These are phyloP conservation scores for Penicillium bialowiezense DNA, from an alignment of 495 filamentous ascomycete genomes.

Conservation along the genomic window DNA sequence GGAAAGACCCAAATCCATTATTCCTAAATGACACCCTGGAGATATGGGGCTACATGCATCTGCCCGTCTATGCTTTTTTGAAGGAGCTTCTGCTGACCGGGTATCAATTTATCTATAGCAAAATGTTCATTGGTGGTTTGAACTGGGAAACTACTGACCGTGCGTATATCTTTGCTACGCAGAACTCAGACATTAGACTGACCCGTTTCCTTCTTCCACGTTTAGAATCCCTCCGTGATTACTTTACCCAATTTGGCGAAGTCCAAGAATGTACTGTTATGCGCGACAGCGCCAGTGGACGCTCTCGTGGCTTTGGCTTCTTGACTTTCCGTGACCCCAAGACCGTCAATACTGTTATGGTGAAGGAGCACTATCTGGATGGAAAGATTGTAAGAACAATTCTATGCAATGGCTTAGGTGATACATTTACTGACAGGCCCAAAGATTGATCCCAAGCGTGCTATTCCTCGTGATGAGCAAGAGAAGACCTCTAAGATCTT, in stretches of 20 bases:
- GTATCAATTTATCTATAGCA: slow-evolving; percentile 54
- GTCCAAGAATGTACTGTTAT: slow-evolving; percentile 98
- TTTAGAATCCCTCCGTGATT: slow-evolving; percentile 93
- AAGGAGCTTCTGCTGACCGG: slow-evolving; percentile 1
- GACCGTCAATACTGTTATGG: slow-evolving; percentile 98
- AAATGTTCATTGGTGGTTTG: slow-evolving; percentile 99
- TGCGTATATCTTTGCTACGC: slow-evolving; percentile 43
- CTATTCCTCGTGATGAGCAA: slow-evolving; percentile 96
- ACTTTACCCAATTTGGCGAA: slow-evolving; percentile 97
- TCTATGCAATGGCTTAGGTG: neutral
- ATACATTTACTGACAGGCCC: slow-evolving; percentile 20
- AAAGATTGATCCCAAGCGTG: slow-evolving; percentile 96
- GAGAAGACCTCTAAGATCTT: slow-evolving; percentile 98
- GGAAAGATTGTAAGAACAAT: slow-evolving; percentile 84
- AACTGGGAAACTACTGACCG: slow-evolving; percentile 99
- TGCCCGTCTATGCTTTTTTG: too few species aligned
- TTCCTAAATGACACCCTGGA: too few species aligned
- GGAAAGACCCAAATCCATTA: too few species aligned
- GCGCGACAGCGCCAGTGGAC: slow-evolving; percentile 90
- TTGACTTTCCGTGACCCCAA: slow-evolving; percentile 96
- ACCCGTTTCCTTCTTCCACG: slow-evolving; percentile 9
- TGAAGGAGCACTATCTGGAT: slow-evolving; percentile 97
- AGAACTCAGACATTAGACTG: slow-evolving; percentile 1
- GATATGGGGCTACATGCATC: too few species aligned
- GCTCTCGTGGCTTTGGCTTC: slow-evolving; percentile 95